A percentile compares a stretch with the other conserved stretches of the same genome.
These are phyloP conservation scores for Populus tomentosa DNA, from an alignment of 441 rosid genomes.

Conservation along the genomic window DNA sequence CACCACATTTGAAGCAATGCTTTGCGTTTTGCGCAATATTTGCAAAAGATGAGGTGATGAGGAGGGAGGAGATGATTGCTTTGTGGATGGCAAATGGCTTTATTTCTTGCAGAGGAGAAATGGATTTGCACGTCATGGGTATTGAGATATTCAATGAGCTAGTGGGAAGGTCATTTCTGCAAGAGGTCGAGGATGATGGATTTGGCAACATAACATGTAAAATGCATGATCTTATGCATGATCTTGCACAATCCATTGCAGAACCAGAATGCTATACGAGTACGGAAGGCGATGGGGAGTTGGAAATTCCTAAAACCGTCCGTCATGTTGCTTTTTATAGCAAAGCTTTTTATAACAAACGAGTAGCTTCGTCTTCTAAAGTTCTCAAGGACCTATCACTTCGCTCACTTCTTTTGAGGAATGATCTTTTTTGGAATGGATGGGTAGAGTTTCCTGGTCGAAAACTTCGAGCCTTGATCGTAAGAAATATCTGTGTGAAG, in stretches of 20 bases:
- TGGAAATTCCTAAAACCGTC: not conserved
- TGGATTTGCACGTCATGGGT: too few species aligned
- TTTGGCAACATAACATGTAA: not conserved
- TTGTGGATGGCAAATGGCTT: conserved; percentile 2
- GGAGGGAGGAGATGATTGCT: too few species aligned
- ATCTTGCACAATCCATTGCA: conserved; percentile 7
- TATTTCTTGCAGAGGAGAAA: not conserved
- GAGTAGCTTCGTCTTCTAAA: not conserved
- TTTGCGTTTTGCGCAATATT: not conserved
- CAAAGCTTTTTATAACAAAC: too few species aligned
- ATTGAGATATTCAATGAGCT: too few species aligned
- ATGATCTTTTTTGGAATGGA: too few species aligned
- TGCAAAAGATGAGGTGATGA: not conserved
- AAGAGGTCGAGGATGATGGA: not conserved
- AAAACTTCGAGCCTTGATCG: not conserved
- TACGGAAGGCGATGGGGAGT: not conserved
- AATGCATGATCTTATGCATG: conserved; percentile 11
- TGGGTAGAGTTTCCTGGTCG: not conserved
- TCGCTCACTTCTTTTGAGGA: not conserved
- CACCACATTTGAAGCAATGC: not conserved
- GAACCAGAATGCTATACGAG: not conserved
- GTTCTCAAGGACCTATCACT: not conserved
- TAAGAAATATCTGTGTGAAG: fast-evolving
- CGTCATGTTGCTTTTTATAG: not conserved
- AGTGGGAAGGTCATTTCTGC: too few species aligned